Conservation (phyloP, 805 yeast species). For the Yamadazyma phyllophila region DNA sequence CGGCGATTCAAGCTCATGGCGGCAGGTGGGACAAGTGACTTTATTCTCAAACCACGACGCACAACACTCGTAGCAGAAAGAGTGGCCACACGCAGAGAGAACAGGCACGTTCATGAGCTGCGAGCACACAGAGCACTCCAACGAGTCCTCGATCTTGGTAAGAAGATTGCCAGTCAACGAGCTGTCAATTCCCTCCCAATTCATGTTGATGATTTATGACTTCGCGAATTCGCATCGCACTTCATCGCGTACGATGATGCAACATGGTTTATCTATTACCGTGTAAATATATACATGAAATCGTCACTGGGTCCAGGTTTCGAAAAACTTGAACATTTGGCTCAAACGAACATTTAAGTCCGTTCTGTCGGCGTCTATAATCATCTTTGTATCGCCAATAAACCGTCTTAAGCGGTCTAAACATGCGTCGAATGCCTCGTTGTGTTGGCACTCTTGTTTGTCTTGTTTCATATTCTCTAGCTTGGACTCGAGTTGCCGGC, state of each 20-base stretch:
- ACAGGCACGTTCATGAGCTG: conserved; percentile 69
- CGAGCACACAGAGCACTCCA: conserved; percentile 65
- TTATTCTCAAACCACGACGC: conserved; percentile 58
- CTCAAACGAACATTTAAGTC: conserved; percentile 22
- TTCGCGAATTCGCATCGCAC: background rate
- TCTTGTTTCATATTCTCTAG: conserved; percentile 17
- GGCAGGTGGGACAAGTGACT: conserved; percentile 68
- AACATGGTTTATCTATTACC: no score
- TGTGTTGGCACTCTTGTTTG: background rate
- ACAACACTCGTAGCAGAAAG: conserved; percentile 68
- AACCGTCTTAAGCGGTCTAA: conserved; percentile 18
- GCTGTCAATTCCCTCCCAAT: conserved; percentile 6
- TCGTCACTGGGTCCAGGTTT: conserved; percentile 4
- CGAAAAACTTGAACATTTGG: conserved; percentile 20
- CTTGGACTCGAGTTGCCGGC: conserved; percentile 27
- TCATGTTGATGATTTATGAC: background rate
- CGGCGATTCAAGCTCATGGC: conserved; percentile 43
- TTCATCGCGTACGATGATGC: no score
- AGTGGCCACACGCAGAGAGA: conserved; percentile 66
- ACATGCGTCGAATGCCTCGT: background rate
- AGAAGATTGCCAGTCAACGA: conserved; percentile 18
- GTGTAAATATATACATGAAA: conserved; percentile 1
- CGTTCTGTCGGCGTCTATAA: conserved; percentile 30
- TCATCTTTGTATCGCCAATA: conserved; percentile 33
- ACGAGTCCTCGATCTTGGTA: conserved; percentile 24